These are phyloP conservation scores for Coniochaeta hoffmannii DNA, from an alignment of 2,329 filamentous ascomycete species.

Conservation along the genomic window DNA sequence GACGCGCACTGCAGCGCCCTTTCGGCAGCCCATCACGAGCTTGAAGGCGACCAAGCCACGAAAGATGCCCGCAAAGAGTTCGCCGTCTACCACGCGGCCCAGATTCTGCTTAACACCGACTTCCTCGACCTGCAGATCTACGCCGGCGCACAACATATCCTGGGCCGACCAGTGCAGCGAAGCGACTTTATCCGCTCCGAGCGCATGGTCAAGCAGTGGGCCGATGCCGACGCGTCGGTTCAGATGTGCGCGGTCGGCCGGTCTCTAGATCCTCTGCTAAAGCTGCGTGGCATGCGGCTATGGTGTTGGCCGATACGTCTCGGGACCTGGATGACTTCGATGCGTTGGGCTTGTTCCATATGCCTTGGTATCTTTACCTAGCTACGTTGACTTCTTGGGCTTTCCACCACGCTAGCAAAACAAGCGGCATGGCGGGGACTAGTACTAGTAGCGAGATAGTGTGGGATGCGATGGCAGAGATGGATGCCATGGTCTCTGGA, in stretches of 20 bases:
- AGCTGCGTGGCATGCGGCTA: constrained; percentile 46
- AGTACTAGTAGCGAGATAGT: constrained; percentile 36
- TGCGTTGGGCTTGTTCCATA: constrained; percentile 48
- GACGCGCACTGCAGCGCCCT: constrained; percentile 37
- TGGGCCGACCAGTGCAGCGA: constrained; percentile 44
- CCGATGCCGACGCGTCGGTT: constrained; percentile 13
- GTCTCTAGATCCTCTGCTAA: constrained; percentile 33
- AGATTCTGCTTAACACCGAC: constrained; percentile 48
- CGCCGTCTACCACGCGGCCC: constrained; percentile 46
- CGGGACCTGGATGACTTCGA: constrained; percentile 40
- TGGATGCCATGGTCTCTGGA: constrained; percentile 31
- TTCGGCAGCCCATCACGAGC: constrained; percentile 10
- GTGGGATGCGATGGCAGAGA: constrained; percentile 41
- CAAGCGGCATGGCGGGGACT: constrained; percentile 15
- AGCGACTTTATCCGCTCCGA: constrained; percentile 42
- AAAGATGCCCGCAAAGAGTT: constrained; percentile 26
- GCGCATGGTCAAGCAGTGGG: constrained; percentile 45
- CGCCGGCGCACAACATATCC: constrained; percentile 50
- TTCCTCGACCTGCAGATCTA: constrained; percentile 56
- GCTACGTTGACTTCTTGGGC: constrained; percentile 52
- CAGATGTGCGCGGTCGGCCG: constrained; percentile 3
- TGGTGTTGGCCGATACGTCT: constrained; percentile 41
- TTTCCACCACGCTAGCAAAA: constrained; percentile 37
- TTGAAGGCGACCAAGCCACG: constrained; percentile 20
- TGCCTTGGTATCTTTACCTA: constrained; percentile 55